Evolutionary conservation across 2,329 filamentous ascomycete genomes (phyloP).

Genomic region (Botrytis deweyae): DNA sequence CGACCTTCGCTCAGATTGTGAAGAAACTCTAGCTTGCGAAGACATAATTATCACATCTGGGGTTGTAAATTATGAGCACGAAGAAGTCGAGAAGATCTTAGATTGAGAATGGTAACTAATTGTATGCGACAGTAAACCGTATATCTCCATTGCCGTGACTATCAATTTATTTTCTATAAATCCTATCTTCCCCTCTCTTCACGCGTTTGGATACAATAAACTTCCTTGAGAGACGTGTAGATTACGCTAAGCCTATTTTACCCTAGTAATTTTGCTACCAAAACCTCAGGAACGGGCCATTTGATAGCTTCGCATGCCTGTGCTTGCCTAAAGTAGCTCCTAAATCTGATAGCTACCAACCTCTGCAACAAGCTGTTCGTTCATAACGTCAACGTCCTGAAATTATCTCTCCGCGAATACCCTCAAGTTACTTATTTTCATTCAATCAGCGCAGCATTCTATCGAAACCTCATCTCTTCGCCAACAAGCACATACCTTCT

Average conservation of each 20-base stretch:
- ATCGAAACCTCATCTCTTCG: not conserved
- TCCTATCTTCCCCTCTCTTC: not conserved
- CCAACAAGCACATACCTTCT: not conserved
- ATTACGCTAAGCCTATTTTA: slow-evolving; percentile 14
- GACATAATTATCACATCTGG: slow-evolving; percentile 39
- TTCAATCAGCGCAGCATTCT: not conserved
- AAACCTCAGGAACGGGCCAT: slow-evolving; percentile 19
- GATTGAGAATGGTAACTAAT: slow-evolving; percentile 9
- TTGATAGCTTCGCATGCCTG: slow-evolving; percentile 23
- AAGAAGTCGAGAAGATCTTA: slow-evolving; percentile 1
- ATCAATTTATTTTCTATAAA: slow-evolving; percentile 9
- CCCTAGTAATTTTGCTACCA: not conserved
- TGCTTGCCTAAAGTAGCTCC: slow-evolving; percentile 23
- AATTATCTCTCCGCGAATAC: slow-evolving; percentile 8
- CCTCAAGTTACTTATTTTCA: not conserved
- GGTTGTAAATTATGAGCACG: slow-evolving; percentile 18
- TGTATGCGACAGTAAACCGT: slow-evolving; percentile 15
- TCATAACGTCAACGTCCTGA: slow-evolving; percentile 19
- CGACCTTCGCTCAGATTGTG: slow-evolving; percentile 36
- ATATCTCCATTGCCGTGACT: slow-evolving; percentile 15
- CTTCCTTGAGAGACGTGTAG: slow-evolving; percentile 15
- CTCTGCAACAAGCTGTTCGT: slow-evolving; percentile 15
- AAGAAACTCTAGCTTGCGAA: slow-evolving; percentile 38
- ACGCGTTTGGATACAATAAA: slow-evolving; percentile 21
- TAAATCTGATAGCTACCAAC: slow-evolving; percentile 22